These are phyloP conservation scores for Paxillus involutus DNA, from an alignment of 768 basidiomycete genomes.

Conservation along the genomic window DNA sequence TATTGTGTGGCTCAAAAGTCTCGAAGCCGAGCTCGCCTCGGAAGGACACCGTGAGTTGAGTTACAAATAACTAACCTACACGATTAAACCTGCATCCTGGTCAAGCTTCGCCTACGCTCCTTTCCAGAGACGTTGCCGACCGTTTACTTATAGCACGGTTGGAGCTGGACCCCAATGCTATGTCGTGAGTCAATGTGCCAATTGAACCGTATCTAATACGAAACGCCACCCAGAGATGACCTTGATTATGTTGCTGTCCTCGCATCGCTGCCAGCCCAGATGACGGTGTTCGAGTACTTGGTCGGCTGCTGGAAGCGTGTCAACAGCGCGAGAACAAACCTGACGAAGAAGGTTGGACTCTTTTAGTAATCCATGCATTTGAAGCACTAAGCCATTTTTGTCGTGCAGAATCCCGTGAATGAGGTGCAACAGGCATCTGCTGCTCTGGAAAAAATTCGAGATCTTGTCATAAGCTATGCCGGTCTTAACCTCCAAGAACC, in stretches of 20 bases:
- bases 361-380: not conserved
- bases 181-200: slow-evolving; percentile 53
- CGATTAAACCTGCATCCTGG: slow-evolving; percentile 4
- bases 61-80: not conserved
- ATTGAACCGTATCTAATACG: not conserved
- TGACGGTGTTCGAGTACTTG: slow-evolving; percentile 89
- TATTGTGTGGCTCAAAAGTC: slow-evolving; percentile 79
- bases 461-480: slow-evolving; percentile 83
- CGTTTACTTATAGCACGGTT: slow-evolving; percentile 81
- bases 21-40: slow-evolving; percentile 64
- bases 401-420: slow-evolving; percentile 47
- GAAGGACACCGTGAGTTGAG: slow-evolving; percentile 48
- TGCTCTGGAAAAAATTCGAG: slow-evolving; percentile 75
- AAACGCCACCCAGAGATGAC: slow-evolving; percentile 52
- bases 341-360: slow-evolving; percentile 61
- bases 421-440: slow-evolving; percentile 61
- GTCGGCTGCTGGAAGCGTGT: slow-evolving; percentile 91
- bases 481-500: slow-evolving; percentile 90
- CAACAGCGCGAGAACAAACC: slow-evolving; percentile 49
- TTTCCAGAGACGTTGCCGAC: slow-evolving; percentile 66
- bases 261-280: slow-evolving; percentile 71
- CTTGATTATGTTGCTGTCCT: slow-evolving; percentile 72
- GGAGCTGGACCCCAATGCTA: slow-evolving; percentile 69
- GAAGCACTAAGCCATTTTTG: slow-evolving; percentile 35
- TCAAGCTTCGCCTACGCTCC: slow-evolving; percentile 37